These are phyloP conservation scores for Eimeria necatrix DNA, from an alignment of 169 alveolate species.

Conservation along the genomic window DNA sequence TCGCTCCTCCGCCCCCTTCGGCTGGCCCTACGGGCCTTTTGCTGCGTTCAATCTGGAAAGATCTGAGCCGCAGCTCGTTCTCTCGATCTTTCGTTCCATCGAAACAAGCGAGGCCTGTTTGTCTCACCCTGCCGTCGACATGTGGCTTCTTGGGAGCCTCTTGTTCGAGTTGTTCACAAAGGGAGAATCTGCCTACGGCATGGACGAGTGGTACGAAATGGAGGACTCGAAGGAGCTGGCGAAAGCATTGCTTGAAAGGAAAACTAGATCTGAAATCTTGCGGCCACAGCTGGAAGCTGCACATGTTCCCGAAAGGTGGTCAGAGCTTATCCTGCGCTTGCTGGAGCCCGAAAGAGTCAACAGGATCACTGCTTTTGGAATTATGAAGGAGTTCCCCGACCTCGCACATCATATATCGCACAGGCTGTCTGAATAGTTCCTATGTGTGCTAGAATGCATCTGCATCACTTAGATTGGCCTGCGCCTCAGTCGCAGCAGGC, in stretches of 20 bases:
- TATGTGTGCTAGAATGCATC: no score
- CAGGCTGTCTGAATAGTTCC: no score
- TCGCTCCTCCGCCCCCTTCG: slow-evolving; percentile 1
- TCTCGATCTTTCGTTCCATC: not conserved
- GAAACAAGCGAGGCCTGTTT: not conserved
- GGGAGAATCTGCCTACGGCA: not conserved
- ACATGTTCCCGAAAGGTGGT: not conserved
- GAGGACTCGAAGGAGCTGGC: not conserved
- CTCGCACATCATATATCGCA: slow-evolving; percentile 1
- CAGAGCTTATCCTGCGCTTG: not conserved
- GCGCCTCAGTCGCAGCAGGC: no score
- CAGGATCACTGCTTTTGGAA: not conserved
- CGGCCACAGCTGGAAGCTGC: not conserved
- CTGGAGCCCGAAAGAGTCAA: slow-evolving; percentile 1
- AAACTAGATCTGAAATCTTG: not conserved
- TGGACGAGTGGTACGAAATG: not conserved
- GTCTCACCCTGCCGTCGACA: not conserved
- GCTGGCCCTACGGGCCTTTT: not conserved
- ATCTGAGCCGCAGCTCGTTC: slow-evolving; percentile 9
- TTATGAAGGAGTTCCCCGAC: slow-evolving; percentile 24
- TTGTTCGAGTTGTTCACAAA: slow-evolving; percentile 23
- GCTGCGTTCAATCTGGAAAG: not conserved
- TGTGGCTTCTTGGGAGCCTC: slow-evolving; percentile 18
- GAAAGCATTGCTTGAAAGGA: not conserved
- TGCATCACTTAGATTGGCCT: no score